Evolutionary conservation across 2,329 filamentous ascomycete genomes (phyloP), one percentile per base, ranked within the genome.

Genomic region (Hymenoscyphus fructigenus): DNA sequence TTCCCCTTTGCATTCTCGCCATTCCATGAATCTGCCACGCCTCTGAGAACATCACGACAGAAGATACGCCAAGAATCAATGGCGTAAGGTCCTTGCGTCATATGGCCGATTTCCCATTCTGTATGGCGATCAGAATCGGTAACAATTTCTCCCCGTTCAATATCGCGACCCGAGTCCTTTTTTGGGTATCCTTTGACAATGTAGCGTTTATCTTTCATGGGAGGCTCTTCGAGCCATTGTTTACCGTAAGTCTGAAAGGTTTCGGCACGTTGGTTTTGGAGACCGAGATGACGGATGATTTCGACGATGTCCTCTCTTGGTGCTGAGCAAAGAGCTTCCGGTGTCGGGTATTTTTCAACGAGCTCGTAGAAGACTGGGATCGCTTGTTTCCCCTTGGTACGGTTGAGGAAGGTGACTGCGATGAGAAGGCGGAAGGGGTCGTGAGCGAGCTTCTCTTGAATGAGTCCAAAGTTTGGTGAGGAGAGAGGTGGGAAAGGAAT

Each of bases 1-100:
- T 72, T 57, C 34, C 75, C 73, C 1, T 61, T 62, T 66, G 73
- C 78, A 68, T 69, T 84, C 74, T 78, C 80, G 1, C 90, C 90
- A 71, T 87, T 88, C 85, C 89, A 92, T 68, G 88, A 85, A 10
- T 78, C 75, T 1, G 89, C 86, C 20, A 88, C 76, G 0, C 87
- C 89, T 7, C 93, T 84, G 28, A 96, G 76, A 36, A 84, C 81
- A 75, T 97, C 93, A 1, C 93, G 86, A 75, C 92, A 97, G 77
- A 97, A 97, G 68, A 97, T 97, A 2, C 93, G 87, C 91, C 92
- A 97, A 73, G 90, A 93, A 76, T 97, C 93, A 59, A 94, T 81
- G 0, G 92, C 91, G 76, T 97, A 97, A 1, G 87, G 83, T 17
- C 93, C 91, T 62, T 91, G 88, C 0, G 92, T 93, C 64, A 97